Conservation (phyloP, 202 grass and related monocot species). For the Carex arenaria region DNA sequence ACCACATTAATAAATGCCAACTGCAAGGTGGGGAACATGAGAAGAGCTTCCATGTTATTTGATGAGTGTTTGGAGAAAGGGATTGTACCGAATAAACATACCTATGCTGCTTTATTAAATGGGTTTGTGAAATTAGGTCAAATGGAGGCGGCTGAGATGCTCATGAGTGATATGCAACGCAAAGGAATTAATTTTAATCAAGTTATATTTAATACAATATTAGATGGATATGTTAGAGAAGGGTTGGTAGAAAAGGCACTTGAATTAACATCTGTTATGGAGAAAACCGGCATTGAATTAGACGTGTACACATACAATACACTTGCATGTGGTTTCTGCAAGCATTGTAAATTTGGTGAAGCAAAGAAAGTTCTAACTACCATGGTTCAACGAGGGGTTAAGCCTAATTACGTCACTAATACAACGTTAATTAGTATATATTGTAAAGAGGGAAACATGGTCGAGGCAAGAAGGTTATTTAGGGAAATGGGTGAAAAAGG, state of each 20-base stretch:
- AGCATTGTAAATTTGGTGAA: slow-evolving; percentile 44
- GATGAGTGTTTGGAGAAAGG: slow-evolving; percentile 58
- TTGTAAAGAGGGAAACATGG: slow-evolving; percentile 89
- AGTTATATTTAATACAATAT: slow-evolving; percentile 71
- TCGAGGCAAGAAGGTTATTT: slow-evolving; percentile 73
- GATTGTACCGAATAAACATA: slow-evolving; percentile 46
- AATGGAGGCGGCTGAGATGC: slow-evolving; percentile 62
- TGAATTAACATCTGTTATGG: slow-evolving; percentile 54
- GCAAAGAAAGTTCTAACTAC: slow-evolving; percentile 65
- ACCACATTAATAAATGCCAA: slow-evolving; percentile 48
- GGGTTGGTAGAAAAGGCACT: slow-evolving; percentile 60
- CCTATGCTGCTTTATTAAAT: slow-evolving; percentile 64
- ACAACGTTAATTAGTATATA: slow-evolving; percentile 80
- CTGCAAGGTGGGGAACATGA: slow-evolving; percentile 56
- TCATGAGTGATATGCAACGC: slow-evolving; percentile 59
- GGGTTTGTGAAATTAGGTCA: slow-evolving; percentile 81
- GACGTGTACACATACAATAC: slow-evolving; percentile 77
- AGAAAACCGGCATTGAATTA: slow-evolving; percentile 50
- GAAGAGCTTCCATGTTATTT: slow-evolving; percentile 59
- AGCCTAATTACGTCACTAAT: slow-evolving; percentile 47
- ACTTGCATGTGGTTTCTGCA: slow-evolving; percentile 58
- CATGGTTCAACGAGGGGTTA: slow-evolving; percentile 65
- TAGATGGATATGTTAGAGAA: slow-evolving; percentile 61
- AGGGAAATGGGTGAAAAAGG: slow-evolving; percentile 56
- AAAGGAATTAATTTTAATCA: slow-evolving; percentile 58